Conservation (phyloP, 2,329 filamentous ascomycete genomes). For the Aspergillus ochraceoroseus region DNA sequence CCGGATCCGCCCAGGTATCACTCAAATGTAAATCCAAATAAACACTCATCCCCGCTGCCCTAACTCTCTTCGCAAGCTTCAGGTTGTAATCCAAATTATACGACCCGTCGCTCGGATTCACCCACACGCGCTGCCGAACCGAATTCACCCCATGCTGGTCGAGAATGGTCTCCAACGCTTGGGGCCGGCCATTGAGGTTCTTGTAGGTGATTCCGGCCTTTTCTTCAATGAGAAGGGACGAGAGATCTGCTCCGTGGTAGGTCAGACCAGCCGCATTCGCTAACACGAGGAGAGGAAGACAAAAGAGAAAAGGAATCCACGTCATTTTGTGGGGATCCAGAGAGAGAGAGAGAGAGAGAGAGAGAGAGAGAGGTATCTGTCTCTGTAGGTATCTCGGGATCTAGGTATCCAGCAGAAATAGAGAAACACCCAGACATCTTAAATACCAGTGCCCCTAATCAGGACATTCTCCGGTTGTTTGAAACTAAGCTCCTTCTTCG, state of each 20-base stretch:
- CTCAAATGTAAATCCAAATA: conserved; percentile 62
- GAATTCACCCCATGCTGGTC: conserved; percentile 61
- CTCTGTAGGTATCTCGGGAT: too few relatives aligned
- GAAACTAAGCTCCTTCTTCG: too few relatives aligned
- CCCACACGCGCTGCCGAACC: conserved; percentile 67
- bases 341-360: too few relatives aligned
- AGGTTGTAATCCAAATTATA: conserved; percentile 69
- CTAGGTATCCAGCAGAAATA: too few relatives aligned
- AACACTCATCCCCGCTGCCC: conserved; percentile 57
- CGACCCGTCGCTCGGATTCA: conserved; percentile 59
- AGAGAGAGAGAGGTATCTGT: background rate
- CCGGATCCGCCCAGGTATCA: conserved; percentile 68
- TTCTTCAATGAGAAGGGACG: conserved; percentile 62
- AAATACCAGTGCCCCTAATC: too few relatives aligned
- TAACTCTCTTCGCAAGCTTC: conserved; percentile 60
- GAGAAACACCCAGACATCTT: too few relatives aligned
- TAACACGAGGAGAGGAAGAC: conserved; percentile 15
- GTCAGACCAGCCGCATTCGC: conserved; percentile 49
- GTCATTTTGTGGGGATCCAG: too few relatives aligned
- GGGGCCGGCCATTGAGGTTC: conserved; percentile 48
- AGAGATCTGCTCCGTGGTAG: conserved; percentile 67
- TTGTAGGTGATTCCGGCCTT: conserved; percentile 58
- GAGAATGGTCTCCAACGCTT: conserved; percentile 60
- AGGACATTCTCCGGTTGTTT: too few relatives aligned
- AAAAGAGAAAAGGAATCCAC: conserved; percentile 9